Percentiles rank a stretch among this genome's conserved stretches.
Evolutionary conservation across 1,139 yeast genomes (phyloP).

Genomic region (Debaryomyces singareniensis): DNA sequence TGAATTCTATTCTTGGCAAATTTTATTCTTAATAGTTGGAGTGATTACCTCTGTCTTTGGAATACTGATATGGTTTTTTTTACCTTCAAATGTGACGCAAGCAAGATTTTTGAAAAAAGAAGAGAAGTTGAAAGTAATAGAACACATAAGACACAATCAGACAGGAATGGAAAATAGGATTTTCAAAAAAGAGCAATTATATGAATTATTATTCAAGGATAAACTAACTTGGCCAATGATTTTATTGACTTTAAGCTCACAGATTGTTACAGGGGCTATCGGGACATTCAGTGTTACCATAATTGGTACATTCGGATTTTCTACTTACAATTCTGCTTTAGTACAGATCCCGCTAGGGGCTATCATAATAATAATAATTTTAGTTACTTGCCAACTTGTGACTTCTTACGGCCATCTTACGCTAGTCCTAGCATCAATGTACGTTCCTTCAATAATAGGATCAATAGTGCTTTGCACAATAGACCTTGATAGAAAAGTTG

Average conservation of each 20-base stretch:
- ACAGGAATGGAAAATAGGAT: conserved; percentile 14
- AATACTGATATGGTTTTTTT: conserved; percentile 15
- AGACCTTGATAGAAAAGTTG: conserved; percentile 15
- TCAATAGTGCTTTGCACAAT: conserved; percentile 24
- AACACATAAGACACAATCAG: conserved; percentile 24
- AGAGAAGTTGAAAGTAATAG: conserved; percentile 24
- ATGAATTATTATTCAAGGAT: conserved; percentile 27
- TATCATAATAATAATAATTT: conserved; percentile 27
- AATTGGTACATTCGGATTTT: conserved; percentile 31
- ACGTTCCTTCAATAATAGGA: conserved; percentile 30
- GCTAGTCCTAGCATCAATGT: conserved; percentile 22
- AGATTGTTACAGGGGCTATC: conserved; percentile 37
- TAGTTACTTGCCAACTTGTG: conserved; percentile 25
- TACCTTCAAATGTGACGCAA: conserved; percentile 28
- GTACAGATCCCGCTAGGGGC: conserved; percentile 37
- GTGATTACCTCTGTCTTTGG: conserved; percentile 28
- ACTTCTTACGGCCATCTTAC: conserved; percentile 20
- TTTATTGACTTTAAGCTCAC: conserved; percentile 26
- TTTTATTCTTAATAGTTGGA: conserved; percentile 33
- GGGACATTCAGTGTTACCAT: conserved; percentile 35
- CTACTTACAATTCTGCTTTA: conserved; percentile 25
- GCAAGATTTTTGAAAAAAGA: conserved; percentile 22
- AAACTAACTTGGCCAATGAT: conserved; percentile 33
- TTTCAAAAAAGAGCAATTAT: conserved; percentile 18
- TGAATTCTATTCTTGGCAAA: conserved; percentile 29